These are phyloP conservation scores for Jackrogersella minutella DNA, from an alignment of 495 filamentous ascomycete genomes.

Conservation along the genomic window DNA sequence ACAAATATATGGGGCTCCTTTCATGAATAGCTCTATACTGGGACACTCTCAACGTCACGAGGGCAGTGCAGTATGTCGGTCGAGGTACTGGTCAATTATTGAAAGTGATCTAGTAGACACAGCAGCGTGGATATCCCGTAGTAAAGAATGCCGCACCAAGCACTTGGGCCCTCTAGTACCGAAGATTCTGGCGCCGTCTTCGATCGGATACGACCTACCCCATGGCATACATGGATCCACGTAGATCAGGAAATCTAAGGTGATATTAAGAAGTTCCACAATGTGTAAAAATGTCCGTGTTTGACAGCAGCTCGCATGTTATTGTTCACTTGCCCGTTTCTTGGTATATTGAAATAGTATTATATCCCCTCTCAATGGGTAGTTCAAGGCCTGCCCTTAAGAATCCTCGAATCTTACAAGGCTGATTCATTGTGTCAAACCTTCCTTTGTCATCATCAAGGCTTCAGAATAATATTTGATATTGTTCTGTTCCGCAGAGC, in stretches of 20 bases:
- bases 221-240: conserved; percentile 13
- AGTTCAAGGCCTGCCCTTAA: background rate
- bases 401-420: background rate
- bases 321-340: background rate
- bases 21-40: conserved; percentile 6
- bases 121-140: conserved; percentile 1
- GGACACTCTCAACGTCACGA: background rate
- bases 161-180: conserved; percentile 9
- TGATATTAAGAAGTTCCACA: background rate
- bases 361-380: background rate
- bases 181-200: conserved; percentile 9
- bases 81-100: background rate
- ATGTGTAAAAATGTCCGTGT: conserved; percentile 12
- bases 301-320: background rate
- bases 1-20: conserved; percentile 1
- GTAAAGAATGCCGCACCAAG: conserved; percentile 4
- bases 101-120: background rate
- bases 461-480: background rate
- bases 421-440: background rate
- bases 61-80: background rate
- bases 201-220: conserved; percentile 12
- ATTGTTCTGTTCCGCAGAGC: background rate
- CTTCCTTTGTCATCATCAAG: no score
- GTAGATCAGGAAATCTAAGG: conserved; percentile 20
- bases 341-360: background rate